These are phyloP conservation scores for Ophiocordyceps camponoti-saundersi DNA, from an alignment of 2,329 filamentous ascomycete genomes.

Conservation along the genomic window DNA sequence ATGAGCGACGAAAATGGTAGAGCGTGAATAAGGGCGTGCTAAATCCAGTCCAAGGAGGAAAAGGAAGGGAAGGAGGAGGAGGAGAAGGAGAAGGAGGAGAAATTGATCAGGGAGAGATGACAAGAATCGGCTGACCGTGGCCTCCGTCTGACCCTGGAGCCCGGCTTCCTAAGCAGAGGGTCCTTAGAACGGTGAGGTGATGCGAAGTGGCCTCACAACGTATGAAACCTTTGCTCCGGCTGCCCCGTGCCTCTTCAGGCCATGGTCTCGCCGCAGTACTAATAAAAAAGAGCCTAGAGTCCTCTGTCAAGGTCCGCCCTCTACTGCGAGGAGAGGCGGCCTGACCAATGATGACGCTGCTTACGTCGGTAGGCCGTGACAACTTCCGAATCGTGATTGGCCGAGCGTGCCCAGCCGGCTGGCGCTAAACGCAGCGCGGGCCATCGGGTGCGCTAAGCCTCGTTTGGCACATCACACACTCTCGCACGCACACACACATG, in stretches of 20 bases:
- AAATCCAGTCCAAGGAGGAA: neutral
- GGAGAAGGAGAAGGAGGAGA: neutral
- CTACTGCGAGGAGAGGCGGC: neutral
- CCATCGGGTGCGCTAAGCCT: slow-evolving; percentile 7
- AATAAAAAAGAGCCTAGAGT: neutral
- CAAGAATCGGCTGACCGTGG: no score
- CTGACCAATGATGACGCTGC: neutral
- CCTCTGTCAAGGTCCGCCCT: neutral
- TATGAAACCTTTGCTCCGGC: slow-evolving; percentile 1
- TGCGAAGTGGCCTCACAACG: neutral
- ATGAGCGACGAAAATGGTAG: neutral
- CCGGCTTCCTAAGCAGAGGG: neutral
- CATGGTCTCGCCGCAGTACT: neutral
- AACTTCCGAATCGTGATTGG: slow-evolving; percentile 6
- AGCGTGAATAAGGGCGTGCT: neutral
- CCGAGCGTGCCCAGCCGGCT: neutral
- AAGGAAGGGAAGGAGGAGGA: neutral
- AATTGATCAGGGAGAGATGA: neutral
- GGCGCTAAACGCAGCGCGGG: slow-evolving; percentile 1
- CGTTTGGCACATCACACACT: slow-evolving; percentile 1
- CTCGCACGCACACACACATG: no score
- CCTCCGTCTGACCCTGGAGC: neutral
- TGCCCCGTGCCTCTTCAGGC: neutral
- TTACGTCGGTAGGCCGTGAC: slow-evolving; percentile 3
- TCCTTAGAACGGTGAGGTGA: neutral